phyloP scores from a whole-genome alignment of 768 basidiomycete species.

The Leccinellum rugosiceps region DNA sequence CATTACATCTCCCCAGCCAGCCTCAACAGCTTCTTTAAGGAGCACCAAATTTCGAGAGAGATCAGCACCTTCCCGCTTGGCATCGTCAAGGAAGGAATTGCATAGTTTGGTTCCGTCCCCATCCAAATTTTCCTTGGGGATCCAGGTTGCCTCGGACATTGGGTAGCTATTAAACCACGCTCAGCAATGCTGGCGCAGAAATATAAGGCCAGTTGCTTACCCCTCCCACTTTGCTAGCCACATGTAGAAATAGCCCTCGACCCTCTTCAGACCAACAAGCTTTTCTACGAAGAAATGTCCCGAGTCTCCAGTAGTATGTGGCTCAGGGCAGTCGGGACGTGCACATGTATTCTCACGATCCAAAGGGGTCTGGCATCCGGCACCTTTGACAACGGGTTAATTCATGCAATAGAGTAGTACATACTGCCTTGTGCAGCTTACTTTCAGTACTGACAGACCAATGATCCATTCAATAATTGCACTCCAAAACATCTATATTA shows the following conservation, averaged over 20 bases:
- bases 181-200: not conserved
- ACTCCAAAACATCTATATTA: not conserved
- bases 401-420: not conserved
- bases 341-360: slow-evolving; percentile 15
- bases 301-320: not conserved
- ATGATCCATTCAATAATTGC: not conserved
- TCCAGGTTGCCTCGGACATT: slow-evolving; percentile 28
- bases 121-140: slow-evolving; percentile 27
- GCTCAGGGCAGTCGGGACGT: slow-evolving; percentile 26
- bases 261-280: slow-evolving; percentile 25
- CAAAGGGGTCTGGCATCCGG: slow-evolving; percentile 9
- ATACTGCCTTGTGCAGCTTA: not conserved
- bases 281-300: slow-evolving; percentile 26
- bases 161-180: slow-evolving; percentile 17
- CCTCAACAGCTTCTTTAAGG: slow-evolving; percentile 21
- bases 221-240: slow-evolving; percentile 36
- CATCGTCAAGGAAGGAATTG: slow-evolving; percentile 17
- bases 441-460: slow-evolving; percentile 9
- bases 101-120: slow-evolving; percentile 18
- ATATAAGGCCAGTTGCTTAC: slow-evolving; percentile 10
- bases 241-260: slow-evolving; percentile 10
- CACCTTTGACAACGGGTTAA: slow-evolving; percentile 8
- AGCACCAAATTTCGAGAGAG: slow-evolving; percentile 15
- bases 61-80: slow-evolving; percentile 16
- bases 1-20: slow-evolving; percentile 12